Evolutionary conservation across 176 grass and related monocot genomes (phyloP).

Genomic region (Thinopyrum elongatum): DNA sequence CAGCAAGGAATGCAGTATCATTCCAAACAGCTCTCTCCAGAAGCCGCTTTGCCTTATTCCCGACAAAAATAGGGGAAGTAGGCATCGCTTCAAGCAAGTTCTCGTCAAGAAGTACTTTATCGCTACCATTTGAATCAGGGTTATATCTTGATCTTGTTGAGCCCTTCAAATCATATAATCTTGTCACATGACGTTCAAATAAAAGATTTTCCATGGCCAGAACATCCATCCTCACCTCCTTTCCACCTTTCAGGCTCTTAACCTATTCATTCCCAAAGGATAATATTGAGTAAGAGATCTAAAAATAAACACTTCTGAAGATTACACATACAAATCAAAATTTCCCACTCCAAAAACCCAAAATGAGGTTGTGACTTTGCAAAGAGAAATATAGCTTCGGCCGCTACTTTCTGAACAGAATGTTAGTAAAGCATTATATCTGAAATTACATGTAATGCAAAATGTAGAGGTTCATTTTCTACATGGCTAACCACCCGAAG

Average conservation of each 20-base stretch:
- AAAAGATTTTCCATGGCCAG: constrained; percentile 99
- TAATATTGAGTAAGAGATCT: background rate
- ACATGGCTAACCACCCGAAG: background rate
- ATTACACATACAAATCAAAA: background rate
- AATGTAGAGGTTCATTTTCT: constrained; percentile 11
- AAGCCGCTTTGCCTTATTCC: constrained; percentile 82
- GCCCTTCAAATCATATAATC: constrained; percentile 95
- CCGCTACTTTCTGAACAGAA: constrained; percentile 7
- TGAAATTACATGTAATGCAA: constrained; percentile 6
- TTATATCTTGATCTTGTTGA: constrained; percentile 96
- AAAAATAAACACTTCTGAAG: constrained; percentile 8
- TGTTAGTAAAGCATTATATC: background rate
- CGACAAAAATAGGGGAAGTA: constrained; percentile 97
- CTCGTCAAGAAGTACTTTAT: constrained; percentile 97
- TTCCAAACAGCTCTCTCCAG: constrained; percentile 99
- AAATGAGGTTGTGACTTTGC: background rate
- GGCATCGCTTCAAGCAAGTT: constrained; percentile 97
- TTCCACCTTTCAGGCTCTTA: constrained; percentile 78
- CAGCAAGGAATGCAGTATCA: constrained; percentile 90
- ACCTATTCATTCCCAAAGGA: constrained; percentile 44
- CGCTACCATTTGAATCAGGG: constrained; percentile 77
- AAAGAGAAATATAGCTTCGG: background rate
- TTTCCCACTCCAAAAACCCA: background rate
- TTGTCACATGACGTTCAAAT: constrained; percentile 75
- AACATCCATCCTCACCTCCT: constrained; percentile 90